A percentile compares a stretch with the other conserved stretches of the same genome.
Conservation (phyloP, 2,329 filamentous ascomycete genomes). For the Gnomoniopsis sp. region DNA sequence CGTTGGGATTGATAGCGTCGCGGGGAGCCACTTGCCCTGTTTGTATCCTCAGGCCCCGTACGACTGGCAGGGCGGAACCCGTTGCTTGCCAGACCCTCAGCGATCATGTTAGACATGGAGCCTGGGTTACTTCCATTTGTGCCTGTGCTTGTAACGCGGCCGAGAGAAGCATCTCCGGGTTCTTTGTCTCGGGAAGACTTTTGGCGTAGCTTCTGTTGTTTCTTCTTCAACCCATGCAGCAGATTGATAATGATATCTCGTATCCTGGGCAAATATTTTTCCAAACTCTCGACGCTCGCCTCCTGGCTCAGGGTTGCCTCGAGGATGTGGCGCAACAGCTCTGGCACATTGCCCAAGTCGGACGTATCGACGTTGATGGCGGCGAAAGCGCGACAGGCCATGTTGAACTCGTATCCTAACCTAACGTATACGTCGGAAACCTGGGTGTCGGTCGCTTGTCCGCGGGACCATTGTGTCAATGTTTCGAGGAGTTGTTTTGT, state of each 20-base stretch:
- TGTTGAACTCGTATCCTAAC: slow-evolving; percentile 98
- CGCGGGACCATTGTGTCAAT: slow-evolving; percentile 94
- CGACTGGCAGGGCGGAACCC: slow-evolving; percentile 43
- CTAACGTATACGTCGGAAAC: slow-evolving; percentile 98
- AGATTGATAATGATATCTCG: slow-evolving; percentile 98
- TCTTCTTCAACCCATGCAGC: slow-evolving; percentile 91
- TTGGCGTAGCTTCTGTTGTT: slow-evolving; percentile 81
- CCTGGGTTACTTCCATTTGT: slow-evolving; percentile 57
- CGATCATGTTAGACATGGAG: slow-evolving; percentile 55
- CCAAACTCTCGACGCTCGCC: slow-evolving; percentile 87
- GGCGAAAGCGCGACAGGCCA: slow-evolving; percentile 93
- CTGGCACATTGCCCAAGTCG: slow-evolving; percentile 92
- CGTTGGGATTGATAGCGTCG: slow-evolving; percentile 45
- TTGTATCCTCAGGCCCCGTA: slow-evolving; percentile 24
- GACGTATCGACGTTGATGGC: slow-evolving; percentile 94
- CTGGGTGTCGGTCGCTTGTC: slow-evolving; percentile 85
- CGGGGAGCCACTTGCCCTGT: slow-evolving; percentile 39
- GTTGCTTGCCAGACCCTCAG: slow-evolving; percentile 53
- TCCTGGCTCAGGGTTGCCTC: slow-evolving; percentile 97
- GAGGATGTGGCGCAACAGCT: slow-evolving; percentile 82
- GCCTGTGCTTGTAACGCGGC: slow-evolving; percentile 56
- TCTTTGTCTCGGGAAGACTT: slow-evolving; percentile 57
- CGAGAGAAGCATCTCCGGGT: slow-evolving; percentile 30
- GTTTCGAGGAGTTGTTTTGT: slow-evolving; percentile 98
- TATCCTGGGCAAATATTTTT: slow-evolving; percentile 90